Evolutionary conservation across 108 stramenopile genomes (phyloP), one percentile per base, ranked within the genome.

Genomic region (Cyclotella choctawhatcheeana): DNA sequence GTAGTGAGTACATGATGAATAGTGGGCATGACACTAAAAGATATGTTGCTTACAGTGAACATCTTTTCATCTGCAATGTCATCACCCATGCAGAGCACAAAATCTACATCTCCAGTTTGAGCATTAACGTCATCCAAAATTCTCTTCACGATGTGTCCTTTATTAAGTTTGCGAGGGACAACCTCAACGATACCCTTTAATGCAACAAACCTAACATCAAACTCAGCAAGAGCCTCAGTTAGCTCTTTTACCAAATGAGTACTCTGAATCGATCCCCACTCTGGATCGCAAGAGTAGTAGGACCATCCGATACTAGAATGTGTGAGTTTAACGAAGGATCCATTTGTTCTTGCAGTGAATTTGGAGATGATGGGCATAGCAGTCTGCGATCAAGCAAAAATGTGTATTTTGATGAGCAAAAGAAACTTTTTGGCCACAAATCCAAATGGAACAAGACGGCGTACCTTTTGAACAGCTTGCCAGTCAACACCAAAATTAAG

Each of bases 201-300:
- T 21, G 91, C 90, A 13, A 89, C 93, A 62, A 98, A 95, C 33
- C 94, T 93, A 37, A 98, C 96, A 73, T 98, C 97, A 64, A 95
- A 95, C 14, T 89, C 71, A 27, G 70, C 82, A 40, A 99, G 90
- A 50, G 95, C 94, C 47, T 76, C 81, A 58, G 96, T 91, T 20
- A 98, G 83, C 69, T 99, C 98, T 33, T 82, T 56, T 14, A 94
- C 94, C 52, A 99, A 76, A 71, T 96, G 85, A 34, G 91, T 84
- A 18, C 98, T 98, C 74, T 98, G 98, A 17, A 96, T 84, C 3
- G 87, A 86, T 10, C 98, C 99, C 98, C 98, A 99, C 63, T 99
- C 99, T 1, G 99, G 99, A 83, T 99, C 99, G 29, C 97, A 96
- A 2, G 94, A 89, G 82, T 97, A 98, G 75, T 98, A 99, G 26